A percentile compares a stretch with the other conserved stretches of the same genome.
Evolutionary conservation across 2,329 filamentous ascomycete genomes (phyloP).

Genomic region (Botrytis fragariae): DNA sequence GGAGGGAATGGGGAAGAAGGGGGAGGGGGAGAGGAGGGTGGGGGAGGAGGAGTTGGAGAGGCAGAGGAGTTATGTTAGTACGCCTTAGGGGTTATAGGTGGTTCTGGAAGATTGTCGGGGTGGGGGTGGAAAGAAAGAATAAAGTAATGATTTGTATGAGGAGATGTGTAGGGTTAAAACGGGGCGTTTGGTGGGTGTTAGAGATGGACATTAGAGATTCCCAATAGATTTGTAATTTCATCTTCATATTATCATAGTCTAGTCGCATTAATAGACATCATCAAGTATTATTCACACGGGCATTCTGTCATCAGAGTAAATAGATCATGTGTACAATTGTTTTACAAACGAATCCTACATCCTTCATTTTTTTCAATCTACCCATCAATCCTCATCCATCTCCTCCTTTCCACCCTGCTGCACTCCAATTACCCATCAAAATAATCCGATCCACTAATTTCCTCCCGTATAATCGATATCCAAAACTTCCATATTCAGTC

Average conservation of each 20-base stretch:
- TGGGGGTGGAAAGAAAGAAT: too few relatives aligned
- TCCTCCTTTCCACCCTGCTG: too few relatives aligned
- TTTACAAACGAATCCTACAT: not conserved
- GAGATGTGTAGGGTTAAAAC: not conserved
- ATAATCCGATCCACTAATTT: not conserved
- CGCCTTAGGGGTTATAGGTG: slow-evolving; percentile 21
- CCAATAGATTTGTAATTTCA: not conserved
- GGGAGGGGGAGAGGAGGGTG: slow-evolving; percentile 8
- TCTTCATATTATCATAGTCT: not conserved
- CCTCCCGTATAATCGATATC: accelerated
- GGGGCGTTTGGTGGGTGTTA: not conserved
- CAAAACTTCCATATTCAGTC: not conserved
- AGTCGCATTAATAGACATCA: not conserved
- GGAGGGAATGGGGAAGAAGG: slow-evolving; percentile 31
- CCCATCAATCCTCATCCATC: too few relatives aligned
- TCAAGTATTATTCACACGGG: not conserved
- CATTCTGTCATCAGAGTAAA: not conserved
- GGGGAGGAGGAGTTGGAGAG: slow-evolving; percentile 31
- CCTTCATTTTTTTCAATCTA: not conserved
- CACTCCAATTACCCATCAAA: not conserved
- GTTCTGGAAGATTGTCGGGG: accelerated
- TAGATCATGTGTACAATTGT: not conserved
- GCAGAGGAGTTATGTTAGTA: slow-evolving; percentile 32
- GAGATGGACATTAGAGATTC: not conserved
- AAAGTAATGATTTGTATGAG: not conserved